Evolutionary conservation across 192 early-diverging fungal genomes (phyloP).

Genomic region (Mortierella claussenii): DNA sequence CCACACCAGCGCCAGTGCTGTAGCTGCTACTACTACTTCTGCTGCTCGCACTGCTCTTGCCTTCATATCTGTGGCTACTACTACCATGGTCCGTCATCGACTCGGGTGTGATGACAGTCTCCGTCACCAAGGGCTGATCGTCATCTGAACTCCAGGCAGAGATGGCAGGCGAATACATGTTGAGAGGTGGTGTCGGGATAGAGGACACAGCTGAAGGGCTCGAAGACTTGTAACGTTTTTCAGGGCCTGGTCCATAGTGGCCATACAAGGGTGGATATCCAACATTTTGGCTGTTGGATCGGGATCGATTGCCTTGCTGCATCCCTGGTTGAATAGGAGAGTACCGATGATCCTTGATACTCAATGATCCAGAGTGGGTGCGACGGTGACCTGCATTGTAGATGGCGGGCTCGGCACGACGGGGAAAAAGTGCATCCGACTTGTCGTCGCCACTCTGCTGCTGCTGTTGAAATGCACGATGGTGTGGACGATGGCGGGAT

Average conservation of each 20-base stretch:
- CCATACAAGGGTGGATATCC: conserved; percentile 13
- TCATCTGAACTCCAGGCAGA: conserved; percentile 53
- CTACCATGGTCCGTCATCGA: conserved; percentile 5
- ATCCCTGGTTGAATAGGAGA: conserved; percentile 33
- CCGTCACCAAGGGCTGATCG: conserved; percentile 32
- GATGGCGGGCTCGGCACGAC: conserved; percentile 7
- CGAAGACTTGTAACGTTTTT: conserved; percentile 32
- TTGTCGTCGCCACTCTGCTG: conserved; percentile 11
- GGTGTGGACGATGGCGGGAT: conserved; percentile 46
- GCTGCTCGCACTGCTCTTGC: too few relatives aligned
- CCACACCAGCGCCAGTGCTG: too few relatives aligned
- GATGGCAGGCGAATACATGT: conserved; percentile 32
- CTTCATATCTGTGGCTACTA: too few relatives aligned
- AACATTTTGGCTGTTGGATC: conserved; percentile 31
- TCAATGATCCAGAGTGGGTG: conserved; percentile 24
- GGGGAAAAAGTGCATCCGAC: background rate
- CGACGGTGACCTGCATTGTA: conserved; percentile 23
- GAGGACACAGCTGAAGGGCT: conserved; percentile 33
- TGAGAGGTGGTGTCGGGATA: conserved; percentile 35
- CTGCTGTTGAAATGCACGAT: conserved; percentile 35
- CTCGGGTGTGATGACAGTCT: conserved; percentile 20
- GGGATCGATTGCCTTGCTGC: conserved; percentile 8
- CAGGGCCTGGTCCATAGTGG: conserved; percentile 16
- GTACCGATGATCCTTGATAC: conserved; percentile 29
- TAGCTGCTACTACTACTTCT: background rate